Percentiles rank a stretch among this genome's conserved stretches.
phyloP scores from a whole-genome alignment of 306 rosid species.

The Quercus glauca region DNA sequence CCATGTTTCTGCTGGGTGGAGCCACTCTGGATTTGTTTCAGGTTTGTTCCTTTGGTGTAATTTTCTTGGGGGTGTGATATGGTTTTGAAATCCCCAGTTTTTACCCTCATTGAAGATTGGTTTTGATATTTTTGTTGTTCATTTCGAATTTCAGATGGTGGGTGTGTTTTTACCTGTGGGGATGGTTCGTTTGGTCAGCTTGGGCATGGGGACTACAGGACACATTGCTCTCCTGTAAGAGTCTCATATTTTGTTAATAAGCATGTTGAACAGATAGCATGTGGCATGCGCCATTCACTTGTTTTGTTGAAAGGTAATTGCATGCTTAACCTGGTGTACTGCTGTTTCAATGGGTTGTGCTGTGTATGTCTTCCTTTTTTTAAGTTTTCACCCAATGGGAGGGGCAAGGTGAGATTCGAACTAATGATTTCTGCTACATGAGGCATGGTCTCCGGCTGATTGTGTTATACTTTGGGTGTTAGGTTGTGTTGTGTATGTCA shows the following conservation, averaged over 20 bases:
- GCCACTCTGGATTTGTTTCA: conserved; percentile 93
- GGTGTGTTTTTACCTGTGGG: conserved; percentile 73
- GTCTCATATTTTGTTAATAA: conserved; percentile 53
- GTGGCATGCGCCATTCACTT: conserved; percentile 95
- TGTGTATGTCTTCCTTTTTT: background rate
- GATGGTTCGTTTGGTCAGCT: conserved; percentile 97
- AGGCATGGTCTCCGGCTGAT: too few species aligned
- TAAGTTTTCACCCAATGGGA: too few species aligned
- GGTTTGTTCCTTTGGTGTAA: conserved; percentile 32
- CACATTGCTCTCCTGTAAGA: conserved; percentile 52
- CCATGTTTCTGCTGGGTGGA: conserved; percentile 90
- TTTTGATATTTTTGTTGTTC: background rate
- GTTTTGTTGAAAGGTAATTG: conserved; percentile 67
- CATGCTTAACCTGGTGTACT: background rate
- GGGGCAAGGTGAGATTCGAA: too few species aligned
- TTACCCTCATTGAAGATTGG: conserved; percentile 2
- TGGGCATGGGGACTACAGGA: conserved; percentile 74
- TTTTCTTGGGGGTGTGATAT: background rate
- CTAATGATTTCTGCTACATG: too few species aligned
- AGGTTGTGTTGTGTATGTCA: background rate
- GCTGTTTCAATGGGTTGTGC: background rate
- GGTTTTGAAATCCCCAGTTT: background rate
- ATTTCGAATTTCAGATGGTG: conserved; percentile 42
- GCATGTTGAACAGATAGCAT: conserved; percentile 58
- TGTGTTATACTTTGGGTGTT: too few species aligned